Percentiles rank a stretch among this genome's conserved stretches.
Evolutionary conservation across 108 stramenopile genomes (phyloP).

Genomic region (Nitzschia inconspicua): DNA sequence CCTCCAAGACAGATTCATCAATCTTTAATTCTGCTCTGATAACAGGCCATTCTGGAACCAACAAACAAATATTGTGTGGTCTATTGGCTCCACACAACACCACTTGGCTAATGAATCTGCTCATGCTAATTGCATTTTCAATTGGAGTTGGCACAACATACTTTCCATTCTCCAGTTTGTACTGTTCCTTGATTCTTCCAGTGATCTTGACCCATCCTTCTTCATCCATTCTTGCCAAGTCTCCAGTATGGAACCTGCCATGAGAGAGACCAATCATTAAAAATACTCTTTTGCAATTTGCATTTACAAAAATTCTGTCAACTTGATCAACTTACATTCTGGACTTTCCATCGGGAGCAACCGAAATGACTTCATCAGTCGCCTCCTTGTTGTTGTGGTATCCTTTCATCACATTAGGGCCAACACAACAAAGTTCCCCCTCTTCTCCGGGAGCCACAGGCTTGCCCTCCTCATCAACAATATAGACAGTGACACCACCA

Average conservation of each 20-base stretch:
- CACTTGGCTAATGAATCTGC: conserved; percentile 87
- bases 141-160: conserved; percentile 91
- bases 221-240: conserved; percentile 66
- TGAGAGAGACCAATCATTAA: not conserved
- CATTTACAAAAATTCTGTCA: too few species aligned
- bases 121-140: conserved; percentile 87
- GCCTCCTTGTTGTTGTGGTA: conserved; percentile 92
- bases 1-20: conserved; percentile 49
- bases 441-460: conserved; percentile 69
- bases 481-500: conserved; percentile 66
- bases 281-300: too few species aligned
- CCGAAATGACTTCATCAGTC: conserved; percentile 87
- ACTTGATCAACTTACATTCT: conserved; percentile 74
- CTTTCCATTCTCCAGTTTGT: conserved; percentile 98
- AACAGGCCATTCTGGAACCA: conserved; percentile 87
- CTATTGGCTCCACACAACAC: conserved; percentile 88
- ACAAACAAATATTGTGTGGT: conserved; percentile 83
- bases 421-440: conserved; percentile 87
- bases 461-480: conserved; percentile 68
- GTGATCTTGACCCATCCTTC: conserved; percentile 77
- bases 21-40: conserved; percentile 55
- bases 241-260: conserved; percentile 85
- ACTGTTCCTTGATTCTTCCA: conserved; percentile 89
- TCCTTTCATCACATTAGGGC: conserved; percentile 93
- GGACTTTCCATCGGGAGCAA: conserved; percentile 77